These are phyloP conservation scores for Clonostachys sp. DNA, from an alignment of 2,329 filamentous ascomycete genomes.

Conservation along the genomic window DNA sequence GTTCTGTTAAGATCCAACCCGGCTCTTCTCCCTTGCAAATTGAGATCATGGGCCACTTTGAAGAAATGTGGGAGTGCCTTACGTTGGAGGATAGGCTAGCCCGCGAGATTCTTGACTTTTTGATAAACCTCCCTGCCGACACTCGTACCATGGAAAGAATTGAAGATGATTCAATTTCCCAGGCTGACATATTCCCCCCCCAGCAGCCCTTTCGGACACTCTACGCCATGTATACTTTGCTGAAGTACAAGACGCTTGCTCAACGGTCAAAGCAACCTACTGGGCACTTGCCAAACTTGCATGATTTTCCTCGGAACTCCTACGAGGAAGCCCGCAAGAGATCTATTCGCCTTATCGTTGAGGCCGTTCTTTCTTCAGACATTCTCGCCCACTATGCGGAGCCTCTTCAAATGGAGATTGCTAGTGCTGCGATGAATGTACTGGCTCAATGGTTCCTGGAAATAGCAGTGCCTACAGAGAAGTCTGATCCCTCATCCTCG, in stretches of 20 bases:
- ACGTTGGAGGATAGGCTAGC: conserved; percentile 67
- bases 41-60: conserved; percentile 77
- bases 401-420: background rate
- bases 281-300: background rate
- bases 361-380: background rate
- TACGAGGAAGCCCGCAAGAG: background rate
- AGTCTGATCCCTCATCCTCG: too few relatives aligned
- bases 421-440: background rate
- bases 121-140: conserved; percentile 66
- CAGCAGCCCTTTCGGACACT: conserved; percentile 68
- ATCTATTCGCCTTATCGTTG: background rate
- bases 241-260: conserved; percentile 47
- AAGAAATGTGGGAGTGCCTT: conserved; percentile 78
- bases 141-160: conserved; percentile 57
- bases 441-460: conserved; percentile 1
- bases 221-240: conserved; percentile 66
- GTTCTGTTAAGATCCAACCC: conserved; percentile 37
- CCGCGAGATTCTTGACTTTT: conserved; percentile 64
- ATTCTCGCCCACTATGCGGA: background rate
- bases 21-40: conserved; percentile 64
- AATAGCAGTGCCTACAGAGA: too few relatives aligned
- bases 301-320: background rate
- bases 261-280: background rate
- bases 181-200: conserved; percentile 61
- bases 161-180: conserved; percentile 43